Conservation (phyloP, 73 alveolate genomes). For the Durusdinium trenchii region DNA sequence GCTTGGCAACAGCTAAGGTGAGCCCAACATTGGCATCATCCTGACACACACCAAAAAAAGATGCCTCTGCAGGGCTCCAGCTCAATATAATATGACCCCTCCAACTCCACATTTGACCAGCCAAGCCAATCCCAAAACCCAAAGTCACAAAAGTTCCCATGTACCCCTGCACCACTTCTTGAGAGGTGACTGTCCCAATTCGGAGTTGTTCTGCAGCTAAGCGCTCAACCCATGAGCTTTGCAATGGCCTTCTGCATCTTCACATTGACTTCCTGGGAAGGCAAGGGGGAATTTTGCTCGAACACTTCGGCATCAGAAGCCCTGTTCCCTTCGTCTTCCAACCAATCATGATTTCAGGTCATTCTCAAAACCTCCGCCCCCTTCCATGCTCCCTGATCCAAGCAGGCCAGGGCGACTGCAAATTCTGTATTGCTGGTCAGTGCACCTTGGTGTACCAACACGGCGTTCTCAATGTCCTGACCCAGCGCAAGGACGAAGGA, state of each 20-base stretch:
- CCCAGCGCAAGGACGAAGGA: no score
- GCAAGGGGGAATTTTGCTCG: no score
- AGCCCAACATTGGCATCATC: no score
- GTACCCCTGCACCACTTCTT: no score
- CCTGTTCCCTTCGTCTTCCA: neutral
- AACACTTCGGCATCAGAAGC: neutral
- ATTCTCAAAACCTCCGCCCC: no score
- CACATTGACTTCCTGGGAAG: slow-evolving; percentile 62
- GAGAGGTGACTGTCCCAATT: neutral
- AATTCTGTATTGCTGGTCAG: slow-evolving; percentile 56
- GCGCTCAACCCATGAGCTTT: slow-evolving; percentile 29
- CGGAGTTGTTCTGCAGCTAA: no score
- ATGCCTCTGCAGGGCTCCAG: no score
- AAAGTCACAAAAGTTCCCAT: no score
- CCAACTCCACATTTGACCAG: no score
- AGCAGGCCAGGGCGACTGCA: slow-evolving; percentile 34
- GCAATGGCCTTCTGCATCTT: slow-evolving; percentile 86
- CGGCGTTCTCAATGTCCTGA: slow-evolving; percentile 91
- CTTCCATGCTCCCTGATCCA: neutral
- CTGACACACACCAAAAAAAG: neutral
- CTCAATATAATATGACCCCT: no score
- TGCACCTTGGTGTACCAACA: slow-evolving; percentile 77
- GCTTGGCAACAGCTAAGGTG: no score
- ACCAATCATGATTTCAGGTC: neutral
- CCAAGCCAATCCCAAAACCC: no score